Conservation (phyloP, 208 protist species). For the Acanthamoeba sp. region DNA sequence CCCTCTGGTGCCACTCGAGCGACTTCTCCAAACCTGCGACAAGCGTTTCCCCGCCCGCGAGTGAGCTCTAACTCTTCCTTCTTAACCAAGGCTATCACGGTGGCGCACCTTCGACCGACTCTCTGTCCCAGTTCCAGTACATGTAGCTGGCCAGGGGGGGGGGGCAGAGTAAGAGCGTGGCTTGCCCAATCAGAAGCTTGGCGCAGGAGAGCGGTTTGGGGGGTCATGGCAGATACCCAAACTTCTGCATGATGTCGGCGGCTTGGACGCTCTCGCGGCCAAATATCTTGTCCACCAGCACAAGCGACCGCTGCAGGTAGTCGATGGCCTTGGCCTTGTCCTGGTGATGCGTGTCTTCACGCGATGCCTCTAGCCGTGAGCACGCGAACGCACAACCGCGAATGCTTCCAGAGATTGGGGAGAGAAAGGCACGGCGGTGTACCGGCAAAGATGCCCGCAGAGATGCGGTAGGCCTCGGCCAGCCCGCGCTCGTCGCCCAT, state of each 20-base stretch:
- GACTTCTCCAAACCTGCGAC: constrained; percentile 49
- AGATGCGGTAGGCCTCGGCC: constrained; percentile 53
- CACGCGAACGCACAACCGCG: too few species aligned
- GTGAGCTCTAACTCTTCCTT: too few species aligned
- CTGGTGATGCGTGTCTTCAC: constrained; percentile 8
- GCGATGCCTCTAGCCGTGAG: background rate
- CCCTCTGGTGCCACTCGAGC: constrained; percentile 56
- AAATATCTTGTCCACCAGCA: constrained; percentile 34
- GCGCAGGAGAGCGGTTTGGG: background rate
- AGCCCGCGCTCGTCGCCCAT: background rate
- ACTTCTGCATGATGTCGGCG: constrained; percentile 66
- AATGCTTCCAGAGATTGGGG: too few species aligned
- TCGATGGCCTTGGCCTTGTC: constrained; percentile 54
- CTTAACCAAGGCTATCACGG: background rate
- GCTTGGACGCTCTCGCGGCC: constrained; percentile 47
- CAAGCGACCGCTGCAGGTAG: constrained; percentile 47
- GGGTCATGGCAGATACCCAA: background rate
- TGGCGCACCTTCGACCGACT: background rate
- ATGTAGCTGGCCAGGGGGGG: background rate
- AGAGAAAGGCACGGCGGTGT: background rate
- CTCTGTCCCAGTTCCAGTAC: constrained; percentile 61
- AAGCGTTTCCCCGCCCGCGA: too few species aligned
- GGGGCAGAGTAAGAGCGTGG: background rate
- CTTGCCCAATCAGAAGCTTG: background rate
- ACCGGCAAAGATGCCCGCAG: constrained; percentile 54